These are phyloP conservation scores for Leccinum fallax DNA, from an alignment of 1,284 basidiomycete genomes.

Conservation along the genomic window DNA sequence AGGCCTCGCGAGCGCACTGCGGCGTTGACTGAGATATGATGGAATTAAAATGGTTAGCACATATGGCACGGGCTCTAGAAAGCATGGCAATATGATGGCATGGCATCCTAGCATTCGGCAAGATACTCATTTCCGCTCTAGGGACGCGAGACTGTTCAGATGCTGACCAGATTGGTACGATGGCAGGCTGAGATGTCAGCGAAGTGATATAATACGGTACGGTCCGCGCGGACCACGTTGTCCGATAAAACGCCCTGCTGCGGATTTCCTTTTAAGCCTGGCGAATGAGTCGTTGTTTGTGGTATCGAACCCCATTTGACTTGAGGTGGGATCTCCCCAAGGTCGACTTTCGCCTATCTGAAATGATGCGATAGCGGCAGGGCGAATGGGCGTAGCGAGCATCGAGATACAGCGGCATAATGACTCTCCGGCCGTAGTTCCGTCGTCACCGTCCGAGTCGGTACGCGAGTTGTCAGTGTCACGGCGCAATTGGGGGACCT, in stretches of 20 bases:
- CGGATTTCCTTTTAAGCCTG: not conserved
- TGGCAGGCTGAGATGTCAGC: not conserved
- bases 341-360: not conserved
- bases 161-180: not conserved
- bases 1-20: not conserved
- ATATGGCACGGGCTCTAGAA: not conserved
- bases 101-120: not conserved
- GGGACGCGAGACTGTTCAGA: not conserved
- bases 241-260: not conserved
- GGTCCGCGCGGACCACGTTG: not conserved
- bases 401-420: not conserved
- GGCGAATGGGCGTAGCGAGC: not conserved
- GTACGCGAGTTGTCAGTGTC: not conserved
- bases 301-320: not conserved
- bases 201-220: not conserved
- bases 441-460: not conserved
- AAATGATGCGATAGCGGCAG: not conserved
- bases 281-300: not conserved
- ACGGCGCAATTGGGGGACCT: not conserved
- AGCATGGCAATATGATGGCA: not conserved
- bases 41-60: not conserved
- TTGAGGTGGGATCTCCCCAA: not conserved
- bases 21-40: constrained; percentile 1
- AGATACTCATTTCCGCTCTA: not conserved
- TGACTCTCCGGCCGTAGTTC: not conserved